Conservation (phyloP, 352 stramenopile genomes). For the Plasmopara muralis region DNA sequence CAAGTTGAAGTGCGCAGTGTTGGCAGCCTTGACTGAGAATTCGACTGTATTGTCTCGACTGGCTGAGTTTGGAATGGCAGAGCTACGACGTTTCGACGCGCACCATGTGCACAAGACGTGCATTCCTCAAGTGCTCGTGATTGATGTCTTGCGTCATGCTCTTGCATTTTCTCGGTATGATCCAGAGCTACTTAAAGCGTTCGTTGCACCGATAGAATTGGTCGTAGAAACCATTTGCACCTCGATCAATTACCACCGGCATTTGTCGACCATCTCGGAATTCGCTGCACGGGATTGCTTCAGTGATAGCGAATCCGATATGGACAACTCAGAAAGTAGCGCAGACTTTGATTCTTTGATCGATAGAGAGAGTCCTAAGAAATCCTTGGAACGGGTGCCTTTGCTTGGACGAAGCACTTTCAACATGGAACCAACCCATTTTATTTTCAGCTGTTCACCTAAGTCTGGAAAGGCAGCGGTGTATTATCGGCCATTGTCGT, state of each 20-base stretch:
- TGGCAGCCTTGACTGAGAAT: conserved; percentile 45
- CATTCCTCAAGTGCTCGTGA: conserved; percentile 43
- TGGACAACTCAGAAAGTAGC: conserved; percentile 25
- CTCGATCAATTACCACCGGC: conserved; percentile 72
- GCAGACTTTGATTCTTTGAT: conserved; percentile 8
- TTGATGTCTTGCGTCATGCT: conserved; percentile 52
- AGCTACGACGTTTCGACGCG: conserved; percentile 62
- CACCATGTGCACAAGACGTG: conserved; percentile 37
- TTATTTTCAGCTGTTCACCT: conserved; percentile 31
- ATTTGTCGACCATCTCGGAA: conserved; percentile 64
- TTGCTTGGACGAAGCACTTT: conserved; percentile 15
- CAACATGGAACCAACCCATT: conserved; percentile 15
- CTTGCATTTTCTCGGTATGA: conserved; percentile 44
- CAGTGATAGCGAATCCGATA: conserved; percentile 66
- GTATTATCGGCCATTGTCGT: conserved; percentile 56
- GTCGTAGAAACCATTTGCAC: conserved; percentile 54
- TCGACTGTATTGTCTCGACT: conserved; percentile 39
- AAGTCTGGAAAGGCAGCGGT: conserved; percentile 45
- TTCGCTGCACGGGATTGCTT: conserved; percentile 70
- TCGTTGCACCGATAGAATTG: conserved; percentile 44
- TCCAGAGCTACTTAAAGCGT: conserved; percentile 33
- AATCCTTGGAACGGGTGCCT: conserved; percentile 10
- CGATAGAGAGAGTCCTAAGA: conserved; percentile 15
- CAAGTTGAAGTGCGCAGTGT: conserved; percentile 45
- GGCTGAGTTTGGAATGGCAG: conserved; percentile 47